Conservation (phyloP, 2,329 filamentous ascomycete species). For the Pseudogymnoascus sp. region DNA sequence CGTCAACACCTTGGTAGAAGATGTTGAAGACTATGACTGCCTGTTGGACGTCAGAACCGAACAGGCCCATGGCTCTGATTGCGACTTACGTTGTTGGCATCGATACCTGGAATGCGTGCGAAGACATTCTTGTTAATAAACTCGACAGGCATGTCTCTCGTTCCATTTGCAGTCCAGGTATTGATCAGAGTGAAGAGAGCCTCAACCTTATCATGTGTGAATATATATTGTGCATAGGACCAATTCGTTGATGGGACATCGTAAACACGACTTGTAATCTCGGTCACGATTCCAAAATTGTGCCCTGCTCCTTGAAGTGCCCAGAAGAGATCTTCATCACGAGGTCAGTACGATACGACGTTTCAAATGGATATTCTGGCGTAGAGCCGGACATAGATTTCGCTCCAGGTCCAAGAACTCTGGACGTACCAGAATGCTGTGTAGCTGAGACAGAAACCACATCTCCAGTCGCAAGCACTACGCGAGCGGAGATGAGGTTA, state of each 20-base stretch:
- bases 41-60: constrained; percentile 15
- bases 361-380: not conserved
- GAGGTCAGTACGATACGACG: constrained; percentile 25
- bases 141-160: constrained; percentile 24
- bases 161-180: not conserved
- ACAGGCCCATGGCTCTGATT: constrained; percentile 14
- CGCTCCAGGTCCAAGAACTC: not conserved
- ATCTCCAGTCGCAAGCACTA: constrained; percentile 41
- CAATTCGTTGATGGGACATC: constrained; percentile 23
- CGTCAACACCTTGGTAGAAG: constrained; percentile 32
- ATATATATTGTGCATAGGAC: constrained; percentile 36
- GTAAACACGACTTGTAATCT: constrained; percentile 29
- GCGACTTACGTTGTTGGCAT: constrained; percentile 31
- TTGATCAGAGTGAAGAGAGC: constrained; percentile 31
- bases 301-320: constrained; percentile 25
- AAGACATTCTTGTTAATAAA: constrained; percentile 43
- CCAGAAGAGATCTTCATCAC: constrained; percentile 37
- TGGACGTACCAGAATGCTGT: not conserved
- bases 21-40: constrained; percentile 35
- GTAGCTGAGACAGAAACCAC: constrained; percentile 33
- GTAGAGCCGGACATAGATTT: not conserved
- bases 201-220: constrained; percentile 40
- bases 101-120: constrained; percentile 32
- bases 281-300: constrained; percentile 38
- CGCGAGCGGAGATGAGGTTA: constrained; percentile 29